These are phyloP conservation scores for Pythium sukuiense DNA, from an alignment of 352 stramenopile species.

Conservation along the genomic window DNA sequence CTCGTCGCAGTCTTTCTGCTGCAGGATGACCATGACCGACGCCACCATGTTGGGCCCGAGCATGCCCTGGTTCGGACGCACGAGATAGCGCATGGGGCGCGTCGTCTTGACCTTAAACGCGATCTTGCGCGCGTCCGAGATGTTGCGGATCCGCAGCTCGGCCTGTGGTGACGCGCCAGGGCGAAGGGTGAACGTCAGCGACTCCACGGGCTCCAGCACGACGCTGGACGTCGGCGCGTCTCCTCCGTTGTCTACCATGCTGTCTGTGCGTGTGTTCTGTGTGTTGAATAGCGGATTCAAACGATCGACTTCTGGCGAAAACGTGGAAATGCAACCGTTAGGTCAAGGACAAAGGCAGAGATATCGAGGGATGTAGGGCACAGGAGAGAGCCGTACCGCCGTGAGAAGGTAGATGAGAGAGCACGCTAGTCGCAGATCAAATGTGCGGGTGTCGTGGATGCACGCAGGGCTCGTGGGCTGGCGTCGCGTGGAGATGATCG, in stretches of 20 bases:
- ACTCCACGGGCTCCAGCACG: constrained; percentile 80
- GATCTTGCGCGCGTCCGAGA: constrained; percentile 77
- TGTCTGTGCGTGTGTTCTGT: neutral
- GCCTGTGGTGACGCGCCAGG: constrained; percentile 68
- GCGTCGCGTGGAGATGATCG: neutral
- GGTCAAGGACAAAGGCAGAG: neutral
- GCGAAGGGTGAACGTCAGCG: constrained; percentile 71
- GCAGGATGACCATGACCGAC: constrained; percentile 86
- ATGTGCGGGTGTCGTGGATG: neutral
- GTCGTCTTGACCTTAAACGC: constrained; percentile 91
- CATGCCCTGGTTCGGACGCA: constrained; percentile 87
- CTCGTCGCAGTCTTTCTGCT: constrained; percentile 89
- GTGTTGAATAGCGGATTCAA: neutral
- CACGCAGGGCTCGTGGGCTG: neutral
- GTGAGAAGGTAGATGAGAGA: neutral
- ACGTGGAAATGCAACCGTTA: constrained; percentile 9
- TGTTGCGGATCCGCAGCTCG: constrained; percentile 83
- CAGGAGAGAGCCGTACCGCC: constrained; percentile 6
- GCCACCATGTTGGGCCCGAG: constrained; percentile 71
- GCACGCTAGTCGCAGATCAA: neutral
- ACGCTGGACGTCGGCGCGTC: constrained; percentile 78
- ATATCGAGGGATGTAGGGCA: neutral
- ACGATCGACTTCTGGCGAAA: neutral
- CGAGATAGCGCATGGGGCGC: constrained; percentile 85
- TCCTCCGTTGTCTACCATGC: constrained; percentile 50